Base-by-base conservation (phyloP, 2,329 filamentous ascomycete species). In the Penicillium sp. region DNA sequence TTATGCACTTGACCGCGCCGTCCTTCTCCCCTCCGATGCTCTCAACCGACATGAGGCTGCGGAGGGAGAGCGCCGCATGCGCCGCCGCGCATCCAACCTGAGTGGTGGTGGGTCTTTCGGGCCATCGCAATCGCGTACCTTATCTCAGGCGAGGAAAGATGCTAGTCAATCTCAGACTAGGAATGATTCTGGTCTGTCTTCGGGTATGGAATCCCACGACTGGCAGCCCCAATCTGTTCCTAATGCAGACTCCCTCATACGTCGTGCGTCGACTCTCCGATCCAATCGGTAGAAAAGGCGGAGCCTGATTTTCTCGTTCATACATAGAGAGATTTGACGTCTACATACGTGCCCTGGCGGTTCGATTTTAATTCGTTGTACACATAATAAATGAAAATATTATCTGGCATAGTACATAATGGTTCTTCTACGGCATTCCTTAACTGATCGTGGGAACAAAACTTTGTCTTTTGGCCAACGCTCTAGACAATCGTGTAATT, bases 1-100 rank as follows among this genome's bases (percentile, higher is more conserved):
- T 0, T 87, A 88, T 64, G 73, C 91, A 69, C 73, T 89, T 8
- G 88, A 90, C 63, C 83, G 87, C 47, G 88, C 88, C 31, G 87
- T 90, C 52, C 72, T 90, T 1, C 78, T 90, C 1, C 87, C 87
- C 0, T 85, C 81, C 10, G 86, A 89, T 59, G 79, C 81, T n/a
- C 70, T 88, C 3, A 81, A 87, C 52, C 76, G 82, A 60, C 84
- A 83, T 55, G 86, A 88, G 63, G 78, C 79, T 5, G 76, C 76
- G 26, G 81, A 85, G 56, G 79, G 79, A 1, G 77, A 78, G 22
- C 74, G 74, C 24, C 71, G 79, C 39, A 66, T 76, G 60, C 74
- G 71, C 47, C 71, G 74, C 10, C 71, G 74, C 14, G 51, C 65
- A 14, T 77, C 75, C 4, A 73, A 66, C 31, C 54, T 73, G 18